phyloP scores from a whole-genome alignment of 202 grass and related monocot species.

The Tripidium arundinaceum region DNA sequence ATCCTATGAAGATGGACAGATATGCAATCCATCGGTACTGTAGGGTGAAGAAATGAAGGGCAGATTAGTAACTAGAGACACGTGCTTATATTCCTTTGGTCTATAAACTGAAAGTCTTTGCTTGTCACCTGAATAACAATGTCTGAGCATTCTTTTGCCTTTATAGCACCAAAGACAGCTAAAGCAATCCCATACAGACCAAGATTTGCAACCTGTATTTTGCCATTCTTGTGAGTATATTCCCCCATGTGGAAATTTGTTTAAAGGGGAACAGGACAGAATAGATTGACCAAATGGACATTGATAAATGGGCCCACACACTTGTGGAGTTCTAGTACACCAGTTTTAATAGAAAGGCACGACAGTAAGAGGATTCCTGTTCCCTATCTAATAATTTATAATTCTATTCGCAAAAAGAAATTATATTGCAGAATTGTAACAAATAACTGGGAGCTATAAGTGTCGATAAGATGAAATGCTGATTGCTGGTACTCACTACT shows the following conservation, averaged over 20 bases:
- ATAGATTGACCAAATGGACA: not conserved
- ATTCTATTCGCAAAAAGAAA: not conserved
- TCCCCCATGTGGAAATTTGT: not conserved
- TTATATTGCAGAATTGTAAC: not conserved
- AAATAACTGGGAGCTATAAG: not conserved
- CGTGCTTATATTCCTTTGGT: not conserved
- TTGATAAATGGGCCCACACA: not conserved
- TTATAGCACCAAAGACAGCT: constrained; percentile 48
- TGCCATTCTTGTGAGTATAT: constrained; percentile 21
- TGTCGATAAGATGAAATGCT: not conserved
- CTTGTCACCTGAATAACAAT: constrained; percentile 56
- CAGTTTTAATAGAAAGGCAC: constrained; percentile 6
- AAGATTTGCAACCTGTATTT: constrained; percentile 68
- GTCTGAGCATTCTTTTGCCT: constrained; percentile 34
- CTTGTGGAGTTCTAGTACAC: not conserved
- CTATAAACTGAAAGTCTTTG: not conserved
- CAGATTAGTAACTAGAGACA: not conserved
- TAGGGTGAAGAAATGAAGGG: not conserved
- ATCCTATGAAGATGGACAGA: constrained; percentile 64
- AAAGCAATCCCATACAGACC: constrained; percentile 65
- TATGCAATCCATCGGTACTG: constrained; percentile 85
- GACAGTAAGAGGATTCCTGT: not conserved
- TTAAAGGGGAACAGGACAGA: not conserved
- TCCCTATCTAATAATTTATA: not conserved
- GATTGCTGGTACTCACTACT: not conserved